phyloP scores from a whole-genome alignment of 768 basidiomycete genomes.

The Kwoniella pini region DNA sequence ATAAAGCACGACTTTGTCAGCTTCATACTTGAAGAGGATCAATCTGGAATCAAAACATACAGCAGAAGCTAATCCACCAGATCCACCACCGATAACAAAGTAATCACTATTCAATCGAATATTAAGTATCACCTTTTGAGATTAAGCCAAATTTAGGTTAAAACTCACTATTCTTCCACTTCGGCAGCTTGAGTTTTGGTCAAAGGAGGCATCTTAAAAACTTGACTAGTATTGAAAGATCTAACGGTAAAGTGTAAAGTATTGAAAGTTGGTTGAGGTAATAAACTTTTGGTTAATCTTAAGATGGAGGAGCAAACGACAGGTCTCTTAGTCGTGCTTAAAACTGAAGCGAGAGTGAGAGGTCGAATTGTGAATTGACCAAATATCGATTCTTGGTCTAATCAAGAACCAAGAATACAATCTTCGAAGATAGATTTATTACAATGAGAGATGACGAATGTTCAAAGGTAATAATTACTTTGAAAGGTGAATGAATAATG shows the following conservation, averaged over 20 bases:
- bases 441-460: neutral
- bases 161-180: constrained; percentile 46
- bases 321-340: constrained; percentile 6
- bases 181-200: constrained; percentile 40
- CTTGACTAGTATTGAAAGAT: constrained; percentile 14
- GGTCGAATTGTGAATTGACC: constrained; percentile 11
- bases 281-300: neutral
- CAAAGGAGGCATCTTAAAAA: constrained; percentile 49
- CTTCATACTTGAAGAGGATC: neutral
- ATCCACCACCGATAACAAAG: constrained; percentile 88
- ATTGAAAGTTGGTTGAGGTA: neutral
- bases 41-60: constrained; percentile 58
- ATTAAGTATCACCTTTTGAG: neutral
- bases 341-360: neutral
- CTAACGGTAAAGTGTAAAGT: neutral
- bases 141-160: neutral
- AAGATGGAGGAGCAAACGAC: constrained; percentile 10
- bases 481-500: neutral
- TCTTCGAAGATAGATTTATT: neutral
- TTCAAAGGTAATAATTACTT: neutral
- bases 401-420: neutral
- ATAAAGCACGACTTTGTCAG: neutral
- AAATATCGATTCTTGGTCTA: neutral
- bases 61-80: constrained; percentile 85
- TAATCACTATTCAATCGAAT: constrained; percentile 60